Evolutionary conservation across 2,329 filamentous ascomycete genomes (phyloP).

Genomic region (Blastomyces silverae): DNA sequence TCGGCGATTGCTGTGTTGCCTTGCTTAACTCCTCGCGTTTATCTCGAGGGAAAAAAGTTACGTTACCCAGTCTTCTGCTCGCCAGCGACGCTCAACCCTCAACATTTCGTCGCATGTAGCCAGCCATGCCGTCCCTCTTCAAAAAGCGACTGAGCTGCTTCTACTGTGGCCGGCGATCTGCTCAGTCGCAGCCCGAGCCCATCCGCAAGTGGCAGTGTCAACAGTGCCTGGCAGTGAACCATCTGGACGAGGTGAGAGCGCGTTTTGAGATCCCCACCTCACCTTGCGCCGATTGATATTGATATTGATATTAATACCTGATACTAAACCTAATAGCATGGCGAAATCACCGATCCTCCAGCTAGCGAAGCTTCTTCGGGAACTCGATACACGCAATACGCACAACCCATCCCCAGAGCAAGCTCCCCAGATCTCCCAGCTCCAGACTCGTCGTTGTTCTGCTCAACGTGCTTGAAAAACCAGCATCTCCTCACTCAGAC

Average conservation of each 20-base stretch:
- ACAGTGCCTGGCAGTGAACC: conserved; percentile 79
- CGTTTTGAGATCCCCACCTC: neutral
- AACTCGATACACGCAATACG: conserved; percentile 44
- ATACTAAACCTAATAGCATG: conserved; percentile 51
- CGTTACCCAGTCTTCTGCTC: neutral
- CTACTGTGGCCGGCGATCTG: conserved; percentile 69
- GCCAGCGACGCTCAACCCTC: neutral
- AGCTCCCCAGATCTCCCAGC: conserved; percentile 29
- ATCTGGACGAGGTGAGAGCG: conserved; percentile 69
- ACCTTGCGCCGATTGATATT: conserved; percentile 19
- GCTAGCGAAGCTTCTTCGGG: conserved; percentile 49
- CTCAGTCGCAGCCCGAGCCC: conserved; percentile 51
- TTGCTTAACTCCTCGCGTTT: conserved; percentile 11
- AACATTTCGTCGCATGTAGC: conserved; percentile 4
- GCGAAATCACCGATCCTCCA: conserved; percentile 83
- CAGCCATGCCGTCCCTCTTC: conserved; percentile 39
- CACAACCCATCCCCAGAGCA: conserved; percentile 44
- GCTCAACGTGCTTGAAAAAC: conserved; percentile 76
- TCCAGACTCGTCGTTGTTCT: conserved; percentile 50
- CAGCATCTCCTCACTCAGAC: conserved; percentile 72
- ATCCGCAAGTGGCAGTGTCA: conserved; percentile 65
- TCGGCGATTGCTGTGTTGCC: conserved; percentile 12
- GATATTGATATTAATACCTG: conserved; percentile 18
- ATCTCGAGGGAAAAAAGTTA: conserved; percentile 12
- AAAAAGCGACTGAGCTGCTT: conserved; percentile 60